phyloP scores from a whole-genome alignment of 2,329 filamentous ascomycete species.

The Penicillium sp. region DNA sequence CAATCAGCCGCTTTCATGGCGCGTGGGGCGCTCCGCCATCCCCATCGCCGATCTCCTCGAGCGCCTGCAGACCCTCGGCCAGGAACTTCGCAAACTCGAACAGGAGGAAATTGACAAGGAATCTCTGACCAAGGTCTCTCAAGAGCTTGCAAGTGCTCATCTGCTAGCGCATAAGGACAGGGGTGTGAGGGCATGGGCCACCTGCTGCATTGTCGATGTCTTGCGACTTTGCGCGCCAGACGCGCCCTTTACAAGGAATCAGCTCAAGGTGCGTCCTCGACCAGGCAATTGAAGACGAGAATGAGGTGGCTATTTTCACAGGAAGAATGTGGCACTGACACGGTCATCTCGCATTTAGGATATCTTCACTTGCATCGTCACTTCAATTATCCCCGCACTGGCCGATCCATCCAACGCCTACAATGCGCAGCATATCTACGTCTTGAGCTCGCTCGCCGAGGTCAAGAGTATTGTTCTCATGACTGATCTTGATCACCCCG shows the following conservation, averaged over 20 bases:
- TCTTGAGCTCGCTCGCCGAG: conserved; percentile 83
- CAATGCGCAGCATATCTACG: conserved; percentile 89
- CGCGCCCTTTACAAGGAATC: conserved; percentile 86
- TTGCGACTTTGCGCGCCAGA: conserved; percentile 90
- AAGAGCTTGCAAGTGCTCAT: conserved; percentile 79
- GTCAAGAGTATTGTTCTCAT: conserved; percentile 94
- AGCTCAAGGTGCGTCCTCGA: conserved; percentile 72
- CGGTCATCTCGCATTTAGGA: conserved; percentile 58
- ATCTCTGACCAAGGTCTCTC: conserved; percentile 81
- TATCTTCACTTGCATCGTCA: conserved; percentile 88
- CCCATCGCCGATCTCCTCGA: conserved; percentile 77
- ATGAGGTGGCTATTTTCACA: not conserved
- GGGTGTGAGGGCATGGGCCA: conserved; percentile 85
- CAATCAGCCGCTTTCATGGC: conserved; percentile 85
- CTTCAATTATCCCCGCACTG: conserved; percentile 78
- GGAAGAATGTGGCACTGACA: conserved; percentile 5
- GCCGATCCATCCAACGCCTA: conserved; percentile 86
- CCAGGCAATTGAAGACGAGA: not conserved
- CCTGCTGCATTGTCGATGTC: conserved; percentile 90
- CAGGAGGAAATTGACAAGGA: conserved; percentile 81
- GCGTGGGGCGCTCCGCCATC: conserved; percentile 80
- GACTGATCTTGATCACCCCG: conserved; percentile 80
- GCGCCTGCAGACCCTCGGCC: conserved; percentile 76
- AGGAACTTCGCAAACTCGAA: conserved; percentile 81
- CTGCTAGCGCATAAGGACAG: conserved; percentile 89